These are phyloP conservation scores for Myxozyma neotropica DNA, from an alignment of 805 yeast species.

Conservation along the genomic window DNA sequence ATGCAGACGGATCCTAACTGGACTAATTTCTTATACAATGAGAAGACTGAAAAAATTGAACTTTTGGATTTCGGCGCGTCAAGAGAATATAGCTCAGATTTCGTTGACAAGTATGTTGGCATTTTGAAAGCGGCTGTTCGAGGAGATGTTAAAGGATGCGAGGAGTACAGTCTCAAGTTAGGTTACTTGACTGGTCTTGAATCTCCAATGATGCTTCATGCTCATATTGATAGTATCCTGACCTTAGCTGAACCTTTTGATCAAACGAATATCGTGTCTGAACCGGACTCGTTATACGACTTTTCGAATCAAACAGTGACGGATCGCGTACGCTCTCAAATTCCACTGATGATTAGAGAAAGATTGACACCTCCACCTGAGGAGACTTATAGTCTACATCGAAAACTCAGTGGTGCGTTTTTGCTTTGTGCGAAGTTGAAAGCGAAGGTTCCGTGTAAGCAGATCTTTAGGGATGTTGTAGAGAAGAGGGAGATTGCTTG, in stretches of 20 bases:
- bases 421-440: slow-evolving; percentile 81
- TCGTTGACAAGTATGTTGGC: slow-evolving; percentile 67
- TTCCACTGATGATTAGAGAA: slow-evolving; percentile 86
- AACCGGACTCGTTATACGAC: slow-evolving; percentile 58
- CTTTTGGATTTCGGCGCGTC: slow-evolving; percentile 95
- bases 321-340: slow-evolving; percentile 85
- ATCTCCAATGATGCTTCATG: slow-evolving; percentile 77
- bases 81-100: slow-evolving; percentile 69
- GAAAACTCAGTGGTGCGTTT: slow-evolving; percentile 93
- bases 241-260: slow-evolving; percentile 89
- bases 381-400: slow-evolving; percentile 93
- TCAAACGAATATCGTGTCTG: slow-evolving; percentile 45
- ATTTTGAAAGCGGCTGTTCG: slow-evolving; percentile 74
- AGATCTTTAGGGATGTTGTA: slow-evolving; percentile 74
- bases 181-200: slow-evolving; percentile 94
- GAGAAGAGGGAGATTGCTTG: slow-evolving; percentile 43
- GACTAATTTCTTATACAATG: slow-evolving; percentile 93
- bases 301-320: slow-evolving; percentile 88
- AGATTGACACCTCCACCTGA: slow-evolving; percentile 97
- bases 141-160: slow-evolving; percentile 65
- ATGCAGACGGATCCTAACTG: slow-evolving; percentile 99
- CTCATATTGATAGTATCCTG: slow-evolving; percentile 88
- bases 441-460: slow-evolving; percentile 80
- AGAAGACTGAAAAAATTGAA: slow-evolving; percentile 70
- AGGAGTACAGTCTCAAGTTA: slow-evolving; percentile 64